Base-by-base conservation (phyloP, 1,284 basidiomycete genomes). In the Kalmanozyma brasiliensis region DNA sequence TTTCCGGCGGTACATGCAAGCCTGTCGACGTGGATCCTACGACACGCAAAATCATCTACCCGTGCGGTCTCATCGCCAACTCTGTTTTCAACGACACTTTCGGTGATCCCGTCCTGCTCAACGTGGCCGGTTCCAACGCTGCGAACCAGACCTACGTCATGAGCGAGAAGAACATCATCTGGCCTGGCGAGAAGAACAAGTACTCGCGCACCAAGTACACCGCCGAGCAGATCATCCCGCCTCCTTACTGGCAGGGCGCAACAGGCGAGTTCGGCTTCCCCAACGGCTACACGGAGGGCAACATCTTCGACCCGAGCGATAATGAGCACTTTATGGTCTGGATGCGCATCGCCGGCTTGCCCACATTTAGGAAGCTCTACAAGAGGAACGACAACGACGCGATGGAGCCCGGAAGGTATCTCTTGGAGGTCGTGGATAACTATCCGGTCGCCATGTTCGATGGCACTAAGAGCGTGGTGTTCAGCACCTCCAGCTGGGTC, bases 271-370 rank as follows among this genome's bases (percentile, higher is more conserved):
- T 59, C 34, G 72, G 73, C 22, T 97, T 86, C 84, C 91, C 91
- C 0, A 82, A 91, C 66, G 87, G 87, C 51, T 98, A 98, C 85
- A 88, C 88, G 4, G 82, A 84, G 5, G 52, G 58, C 42, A 83
- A 84, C n/a, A 88, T 91, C 32, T 94, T 93, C 11, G 85, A 97
- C 79, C 85, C 98, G 30, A 85, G 85, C 49, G 78, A 83, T 1
- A 89, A 98, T 81, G 92, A 98, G 83, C 94, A 94, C 80, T 98
- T 99, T 85, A 94, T 97, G 84, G 94, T 98, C 75, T 99, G 96
- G 96, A 99, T 99, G 96, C 89, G 95, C 62, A 95, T 93, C 2
- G 93, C 96, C 1, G 95, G 94, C 20, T 84, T 98, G 52, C 95
- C 96, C 1, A 97, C 94, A 1, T 98, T 99, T 84, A 89, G 93